Conservation (phyloP, 345 rosid species). For the Camelina hispida region DNA sequence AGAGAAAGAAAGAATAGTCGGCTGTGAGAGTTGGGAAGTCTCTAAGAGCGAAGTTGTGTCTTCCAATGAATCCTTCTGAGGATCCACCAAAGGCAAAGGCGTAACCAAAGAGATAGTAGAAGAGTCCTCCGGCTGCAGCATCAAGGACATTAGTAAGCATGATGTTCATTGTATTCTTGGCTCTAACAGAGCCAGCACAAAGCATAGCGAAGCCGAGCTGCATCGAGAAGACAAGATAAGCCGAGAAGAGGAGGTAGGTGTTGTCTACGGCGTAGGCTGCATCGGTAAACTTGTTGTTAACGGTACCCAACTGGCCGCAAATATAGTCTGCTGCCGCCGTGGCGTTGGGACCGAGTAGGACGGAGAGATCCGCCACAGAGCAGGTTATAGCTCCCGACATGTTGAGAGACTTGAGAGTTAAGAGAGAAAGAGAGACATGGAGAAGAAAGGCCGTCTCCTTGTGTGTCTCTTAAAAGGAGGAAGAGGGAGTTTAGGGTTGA, state of each 20-base stretch:
- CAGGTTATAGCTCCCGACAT: conserved; percentile 50
- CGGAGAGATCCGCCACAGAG: conserved; percentile 52
- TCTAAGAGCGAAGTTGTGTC: conserved; percentile 66
- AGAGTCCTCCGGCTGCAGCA: conserved; percentile 87
- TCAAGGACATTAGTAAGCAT: conserved; percentile 96
- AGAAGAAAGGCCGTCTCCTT: conserved; percentile 3
- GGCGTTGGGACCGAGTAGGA: conserved; percentile 62
- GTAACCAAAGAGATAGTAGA: conserved; percentile 86
- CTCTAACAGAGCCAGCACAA: conserved; percentile 94
- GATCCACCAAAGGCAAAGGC: conserved; percentile 91
- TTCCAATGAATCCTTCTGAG: conserved; percentile 81
- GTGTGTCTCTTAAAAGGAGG: conserved; percentile 18
- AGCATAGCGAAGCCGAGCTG: conserved; percentile 98
- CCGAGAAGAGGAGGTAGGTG: conserved; percentile 91
- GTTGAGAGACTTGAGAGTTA: conserved; percentile 6
- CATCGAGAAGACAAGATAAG: conserved; percentile 91
- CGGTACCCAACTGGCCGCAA: conserved; percentile 51
- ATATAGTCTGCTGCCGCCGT: conserved; percentile 66
- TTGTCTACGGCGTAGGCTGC: conserved; percentile 70
- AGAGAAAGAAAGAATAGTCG: conserved; percentile 79
- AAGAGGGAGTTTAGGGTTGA: conserved; percentile 25
- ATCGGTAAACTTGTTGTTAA: conserved; percentile 51
- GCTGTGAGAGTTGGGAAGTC: conserved; percentile 39
- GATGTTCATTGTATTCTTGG: conserved; percentile 94
- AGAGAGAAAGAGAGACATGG: conserved; percentile 17